A percentile compares a stretch with the other conserved stretches of the same genome.
Conservation (phyloP, 371 early-diverging fungal species). For the Gilbertella persicaria region DNA sequence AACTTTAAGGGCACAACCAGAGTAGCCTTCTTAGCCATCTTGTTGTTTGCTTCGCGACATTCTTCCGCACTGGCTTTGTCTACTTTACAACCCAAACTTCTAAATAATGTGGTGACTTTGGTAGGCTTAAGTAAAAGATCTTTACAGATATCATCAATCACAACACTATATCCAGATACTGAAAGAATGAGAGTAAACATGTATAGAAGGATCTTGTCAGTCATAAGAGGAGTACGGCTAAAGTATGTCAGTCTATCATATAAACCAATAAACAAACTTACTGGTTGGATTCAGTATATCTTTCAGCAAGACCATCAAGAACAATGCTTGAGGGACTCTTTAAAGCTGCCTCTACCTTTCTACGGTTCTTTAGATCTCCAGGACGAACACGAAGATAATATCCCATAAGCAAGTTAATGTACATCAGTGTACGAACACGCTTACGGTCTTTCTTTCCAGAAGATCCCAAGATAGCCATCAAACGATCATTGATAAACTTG, state of each 20-base stretch:
- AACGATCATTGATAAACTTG: constrained; percentile 49
- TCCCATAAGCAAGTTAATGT: constrained; percentile 74
- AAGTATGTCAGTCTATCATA: neutral
- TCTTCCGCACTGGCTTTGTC: constrained; percentile 42
- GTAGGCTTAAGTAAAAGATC: constrained; percentile 65
- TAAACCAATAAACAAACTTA: constrained; percentile 15
- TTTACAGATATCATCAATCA: constrained; percentile 59
- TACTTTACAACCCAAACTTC: constrained; percentile 62
- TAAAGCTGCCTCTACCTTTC: constrained; percentile 49
- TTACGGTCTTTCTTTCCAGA: constrained; percentile 65
- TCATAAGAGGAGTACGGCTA: constrained; percentile 67
- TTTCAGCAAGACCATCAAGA: constrained; percentile 62
- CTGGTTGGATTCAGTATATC: constrained; percentile 66
- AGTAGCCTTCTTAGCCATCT: constrained; percentile 35
- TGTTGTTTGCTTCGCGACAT: constrained; percentile 16
- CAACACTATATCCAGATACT: constrained; percentile 69
- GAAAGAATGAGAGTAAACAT: constrained; percentile 72
- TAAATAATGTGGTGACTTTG: constrained; percentile 35
- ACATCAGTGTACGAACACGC: constrained; percentile 64
- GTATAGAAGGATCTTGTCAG: constrained; percentile 80
- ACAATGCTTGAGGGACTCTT: constrained; percentile 62
- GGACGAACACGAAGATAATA: constrained; percentile 55
- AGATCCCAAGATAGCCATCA: constrained; percentile 45
- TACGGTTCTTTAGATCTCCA: constrained; percentile 53
- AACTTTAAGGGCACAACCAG: constrained; percentile 44